A percentile compares a stretch with the other conserved stretches of the same genome.
Evolutionary conservation across 352 stramenopile species (phyloP).

Genomic region (Globisporangium acanthophoron): DNA sequence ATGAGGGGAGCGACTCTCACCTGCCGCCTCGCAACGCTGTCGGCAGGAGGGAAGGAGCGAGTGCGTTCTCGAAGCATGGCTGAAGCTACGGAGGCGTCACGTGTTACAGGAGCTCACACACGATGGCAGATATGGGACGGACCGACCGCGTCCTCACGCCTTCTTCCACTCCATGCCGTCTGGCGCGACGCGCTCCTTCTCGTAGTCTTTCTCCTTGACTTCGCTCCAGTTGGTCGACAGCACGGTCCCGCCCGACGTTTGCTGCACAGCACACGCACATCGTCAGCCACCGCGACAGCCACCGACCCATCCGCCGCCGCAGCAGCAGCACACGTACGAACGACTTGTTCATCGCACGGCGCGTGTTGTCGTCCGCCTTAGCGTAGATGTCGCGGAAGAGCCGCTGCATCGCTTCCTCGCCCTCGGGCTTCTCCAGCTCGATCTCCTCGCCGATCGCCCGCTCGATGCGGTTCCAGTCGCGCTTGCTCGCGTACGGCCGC

Average conservation of each 20-base stretch:
- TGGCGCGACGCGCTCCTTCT: conserved; percentile 78
- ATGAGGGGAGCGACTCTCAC: too few species aligned
- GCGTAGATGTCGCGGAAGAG: conserved; percentile 92
- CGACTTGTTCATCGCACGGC: conserved; percentile 91
- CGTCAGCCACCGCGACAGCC: neutral
- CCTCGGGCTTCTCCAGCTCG: conserved; percentile 85
- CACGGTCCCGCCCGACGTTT: conserved; percentile 91
- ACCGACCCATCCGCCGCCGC: neutral
- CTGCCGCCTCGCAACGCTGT: too few species aligned
- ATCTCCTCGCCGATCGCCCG: conserved; percentile 74
- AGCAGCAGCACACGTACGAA: conserved; percentile 51
- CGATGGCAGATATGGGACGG: too few species aligned
- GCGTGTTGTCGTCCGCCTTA: conserved; percentile 88
- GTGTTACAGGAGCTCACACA: too few species aligned
- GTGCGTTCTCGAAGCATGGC: too few species aligned
- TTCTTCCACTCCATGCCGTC: conserved; percentile 92
- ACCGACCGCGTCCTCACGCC: conserved; percentile 10
- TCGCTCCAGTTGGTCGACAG: conserved; percentile 92
- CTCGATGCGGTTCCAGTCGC: conserved; percentile 88
- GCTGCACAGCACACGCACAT: conserved; percentile 24
- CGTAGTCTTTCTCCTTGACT: conserved; percentile 87
- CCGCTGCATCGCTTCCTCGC: conserved; percentile 89
- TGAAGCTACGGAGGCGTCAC: too few species aligned
- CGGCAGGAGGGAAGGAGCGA: too few species aligned
- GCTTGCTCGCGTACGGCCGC: conserved; percentile 74